Conservation (phyloP, 176 grass and related monocot species). For the Oryza punctata region DNA sequence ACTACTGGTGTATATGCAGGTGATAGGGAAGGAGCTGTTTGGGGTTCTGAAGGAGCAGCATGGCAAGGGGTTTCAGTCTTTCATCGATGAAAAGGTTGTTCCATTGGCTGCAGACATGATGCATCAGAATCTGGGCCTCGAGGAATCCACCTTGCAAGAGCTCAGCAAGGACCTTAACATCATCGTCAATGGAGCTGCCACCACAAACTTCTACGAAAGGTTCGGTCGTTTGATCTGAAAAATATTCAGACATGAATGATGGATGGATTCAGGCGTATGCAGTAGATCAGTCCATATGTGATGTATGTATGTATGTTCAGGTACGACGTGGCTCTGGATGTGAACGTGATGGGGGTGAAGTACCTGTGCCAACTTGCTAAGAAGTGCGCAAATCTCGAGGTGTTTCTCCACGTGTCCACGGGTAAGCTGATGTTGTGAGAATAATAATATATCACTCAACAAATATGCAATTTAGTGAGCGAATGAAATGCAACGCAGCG, state of each 20-base stretch:
- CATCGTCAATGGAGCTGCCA: slow-evolving; percentile 77
- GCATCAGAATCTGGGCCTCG: slow-evolving; percentile 57
- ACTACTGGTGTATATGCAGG: slow-evolving; percentile 36
- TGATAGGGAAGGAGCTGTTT: slow-evolving; percentile 76
- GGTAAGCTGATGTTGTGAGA: slow-evolving; percentile 21
- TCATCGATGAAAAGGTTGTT: slow-evolving; percentile 57
- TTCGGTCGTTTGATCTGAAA: neutral
- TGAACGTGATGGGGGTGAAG: slow-evolving; percentile 60
- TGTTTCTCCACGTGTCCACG: slow-evolving; percentile 84
- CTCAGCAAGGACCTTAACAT: slow-evolving; percentile 57
- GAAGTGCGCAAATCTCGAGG: slow-evolving; percentile 63
- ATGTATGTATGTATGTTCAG: neutral
- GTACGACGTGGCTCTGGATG: slow-evolving; percentile 57
- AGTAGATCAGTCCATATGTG: neutral
- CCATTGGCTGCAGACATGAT: slow-evolving; percentile 69
- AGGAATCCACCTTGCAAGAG: slow-evolving; percentile 26
- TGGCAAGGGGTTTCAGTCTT: slow-evolving; percentile 49
- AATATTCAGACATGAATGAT: neutral
- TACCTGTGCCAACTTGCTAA: slow-evolving; percentile 56
- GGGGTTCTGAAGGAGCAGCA: slow-evolving; percentile 59
- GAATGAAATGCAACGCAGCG: slow-evolving; percentile 7
- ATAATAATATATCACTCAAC: too few species aligned
- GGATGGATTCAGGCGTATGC: neutral
- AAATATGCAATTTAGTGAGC: too few species aligned
- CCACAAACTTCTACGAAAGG: slow-evolving; percentile 81